Evolutionary conservation across 1,139 yeast genomes (phyloP), one percentile per base, ranked within the genome.

Genomic region (Pneumocystis jirovecii): DNA sequence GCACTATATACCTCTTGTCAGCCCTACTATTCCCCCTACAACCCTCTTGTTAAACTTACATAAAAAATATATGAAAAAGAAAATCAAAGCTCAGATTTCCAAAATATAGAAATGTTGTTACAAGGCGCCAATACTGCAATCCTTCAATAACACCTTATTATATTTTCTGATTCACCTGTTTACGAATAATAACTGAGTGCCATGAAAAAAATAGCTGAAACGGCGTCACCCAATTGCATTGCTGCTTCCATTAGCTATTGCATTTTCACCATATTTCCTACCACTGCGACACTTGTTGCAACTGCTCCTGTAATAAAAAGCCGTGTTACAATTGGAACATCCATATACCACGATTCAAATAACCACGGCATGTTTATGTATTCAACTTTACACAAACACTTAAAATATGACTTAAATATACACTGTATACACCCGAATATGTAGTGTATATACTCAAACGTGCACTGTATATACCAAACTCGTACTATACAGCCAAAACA

Each of bases 71-170:
- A 62, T 75, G 73, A 56, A 80, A 69, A 25, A 77, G 64, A 44
- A 78, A 71, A 64, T 76, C 77, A 62, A 77, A 66, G 34, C 78
- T 75, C 12, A 80, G 68, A 19, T 74, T 71, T 0, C 83, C 83
- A 66, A 76, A 75, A 67, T 78, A 80, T 7, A 79, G 65, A 65
- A 81, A 77, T 3, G 80, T 73, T 19, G 82, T 77, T 12, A 78
- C 15, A 37, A 80, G 66, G 39, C 83, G 71, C 80, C 82, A 79
- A 68, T 74, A 74, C 70, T 76, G 71, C 68, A 57, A 71, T 61
- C 12, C 40, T 10, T 12, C 12, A 37, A 2, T 8, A 4, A 4
- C 40, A 1, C 12, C 12, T 37, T 37, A 10, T 10, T 2, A 2
- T 10, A 7, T 10, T 10, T 37, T 10, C 59, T 21, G 65, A 67